Conservation (phyloP, 2,329 filamentous ascomycete genomes). For the Clonostachys rhizophaga region DNA sequence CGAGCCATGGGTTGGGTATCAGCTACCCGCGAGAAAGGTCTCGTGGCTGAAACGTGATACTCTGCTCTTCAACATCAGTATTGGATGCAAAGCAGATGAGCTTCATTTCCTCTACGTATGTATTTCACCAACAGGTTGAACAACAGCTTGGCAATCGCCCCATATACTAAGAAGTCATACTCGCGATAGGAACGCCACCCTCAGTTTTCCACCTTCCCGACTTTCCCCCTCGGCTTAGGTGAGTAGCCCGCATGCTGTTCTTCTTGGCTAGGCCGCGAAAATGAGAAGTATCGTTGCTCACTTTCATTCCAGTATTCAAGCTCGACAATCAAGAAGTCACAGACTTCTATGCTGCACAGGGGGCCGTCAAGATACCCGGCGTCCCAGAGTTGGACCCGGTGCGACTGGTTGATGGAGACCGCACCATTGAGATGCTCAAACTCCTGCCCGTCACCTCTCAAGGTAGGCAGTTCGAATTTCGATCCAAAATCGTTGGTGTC, state of each 20-base stretch:
- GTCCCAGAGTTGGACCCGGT: conserved; percentile 61
- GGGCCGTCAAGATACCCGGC: conserved; percentile 51
- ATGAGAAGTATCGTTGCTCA: no score
- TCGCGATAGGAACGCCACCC: background rate
- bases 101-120: conserved; percentile 82
- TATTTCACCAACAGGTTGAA: background rate
- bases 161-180: background rate
- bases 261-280: no score
- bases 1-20: conserved; percentile 58
- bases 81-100: conserved; percentile 76
- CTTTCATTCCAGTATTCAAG: conserved; percentile 51
- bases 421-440: conserved; percentile 59
- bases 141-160: background rate
- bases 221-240: background rate
- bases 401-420: conserved; percentile 64
- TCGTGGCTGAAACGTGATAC: conserved; percentile 81
- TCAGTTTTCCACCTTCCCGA: background rate
- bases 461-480: conserved; percentile 49
- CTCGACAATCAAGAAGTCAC: conserved; percentile 60
- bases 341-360: conserved; percentile 62
- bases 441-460: conserved; percentile 56
- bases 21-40: conserved; percentile 68
- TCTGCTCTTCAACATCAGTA: conserved; percentile 79
- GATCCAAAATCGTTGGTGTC: conserved; percentile 43
- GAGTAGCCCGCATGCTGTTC: background rate